Evolutionary conservation across 148 eudicot genomes (phyloP).

Genomic region (Euryodendron excelsum): DNA sequence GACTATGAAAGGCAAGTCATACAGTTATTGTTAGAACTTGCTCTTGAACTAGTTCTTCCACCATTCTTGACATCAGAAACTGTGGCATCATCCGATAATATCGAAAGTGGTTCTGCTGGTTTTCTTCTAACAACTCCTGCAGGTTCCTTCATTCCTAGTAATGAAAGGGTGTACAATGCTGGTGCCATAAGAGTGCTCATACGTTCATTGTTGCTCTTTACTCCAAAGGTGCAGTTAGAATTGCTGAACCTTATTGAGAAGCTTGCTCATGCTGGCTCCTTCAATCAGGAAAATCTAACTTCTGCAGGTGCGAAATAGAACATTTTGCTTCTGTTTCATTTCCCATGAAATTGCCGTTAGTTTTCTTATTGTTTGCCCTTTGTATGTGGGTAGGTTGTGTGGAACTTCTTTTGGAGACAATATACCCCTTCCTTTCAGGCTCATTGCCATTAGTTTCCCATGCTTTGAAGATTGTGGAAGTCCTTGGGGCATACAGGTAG

Average conservation of each 20-base stretch:
- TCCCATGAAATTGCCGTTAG: neutral
- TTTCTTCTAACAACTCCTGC: conserved; percentile 63
- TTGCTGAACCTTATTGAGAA: conserved; percentile 76
- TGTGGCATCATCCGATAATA: conserved; percentile 29
- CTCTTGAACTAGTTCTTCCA: conserved; percentile 84
- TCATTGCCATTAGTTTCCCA: conserved; percentile 76
- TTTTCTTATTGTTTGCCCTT: conserved; percentile 15
- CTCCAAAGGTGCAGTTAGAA: conserved; percentile 96
- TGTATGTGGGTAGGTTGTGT: conserved; percentile 69
- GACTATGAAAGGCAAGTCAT: conserved; percentile 91
- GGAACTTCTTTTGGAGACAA: conserved; percentile 89
- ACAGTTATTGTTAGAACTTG: conserved; percentile 89
- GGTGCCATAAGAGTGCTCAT: conserved; percentile 81
- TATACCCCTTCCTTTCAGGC: conserved; percentile 78
- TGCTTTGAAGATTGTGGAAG: conserved; percentile 82
- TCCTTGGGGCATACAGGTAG: conserved; percentile 95
- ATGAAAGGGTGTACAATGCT: conserved; percentile 88
- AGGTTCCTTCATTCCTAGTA: conserved; percentile 60
- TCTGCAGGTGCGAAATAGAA: conserved; percentile 65
- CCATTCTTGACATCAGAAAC: conserved; percentile 67
- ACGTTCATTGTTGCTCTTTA: conserved; percentile 85
- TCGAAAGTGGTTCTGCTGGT: conserved; percentile 45
- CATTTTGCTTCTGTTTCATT: conserved; percentile 11
- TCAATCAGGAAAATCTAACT: conserved; percentile 93
- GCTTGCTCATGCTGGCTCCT: conserved; percentile 87